A percentile compares a stretch with the other conserved stretches of the same genome.
Evolutionary conservation across 495 filamentous ascomycete genomes (phyloP).

Genomic region (Tuber indicum): DNA sequence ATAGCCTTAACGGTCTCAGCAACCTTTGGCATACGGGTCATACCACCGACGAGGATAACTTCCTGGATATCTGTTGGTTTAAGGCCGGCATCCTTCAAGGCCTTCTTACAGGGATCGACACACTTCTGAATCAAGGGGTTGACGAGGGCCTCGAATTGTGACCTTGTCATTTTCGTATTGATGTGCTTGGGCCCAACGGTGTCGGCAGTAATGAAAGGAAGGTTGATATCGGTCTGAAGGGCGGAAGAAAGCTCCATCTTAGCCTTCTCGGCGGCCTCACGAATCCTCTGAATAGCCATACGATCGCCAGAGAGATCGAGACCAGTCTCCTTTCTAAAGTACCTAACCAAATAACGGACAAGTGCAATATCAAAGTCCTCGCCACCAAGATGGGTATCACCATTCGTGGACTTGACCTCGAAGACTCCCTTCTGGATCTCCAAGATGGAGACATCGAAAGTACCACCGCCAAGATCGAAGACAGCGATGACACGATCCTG

Average conservation of each 20-base stretch:
- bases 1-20: slow-evolving; percentile 93
- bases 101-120: slow-evolving; percentile 91
- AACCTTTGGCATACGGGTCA: slow-evolving; percentile 99
- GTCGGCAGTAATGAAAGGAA: slow-evolving; percentile 97
- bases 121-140: slow-evolving; percentile 84
- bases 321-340: slow-evolving; percentile 93
- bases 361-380: slow-evolving; percentile 97
- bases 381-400: slow-evolving; percentile 95
- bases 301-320: slow-evolving; percentile 89
- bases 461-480: slow-evolving; percentile 97
- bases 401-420: slow-evolving; percentile 98
- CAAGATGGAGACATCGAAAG: slow-evolving; percentile 95
- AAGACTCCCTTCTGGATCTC: slow-evolving; percentile 98
- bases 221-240: slow-evolving; percentile 95
- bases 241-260: slow-evolving; percentile 99
- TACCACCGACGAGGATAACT: slow-evolving; percentile 97
- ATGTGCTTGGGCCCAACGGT: slow-evolving; percentile 94
- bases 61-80: slow-evolving; percentile 96
- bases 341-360: slow-evolving; percentile 86
- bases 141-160: slow-evolving; percentile 88
- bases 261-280: slow-evolving; percentile 98
- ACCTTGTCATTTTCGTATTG: slow-evolving; percentile 85
- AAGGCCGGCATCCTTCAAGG: slow-evolving; percentile 91
- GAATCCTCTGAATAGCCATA: slow-evolving; percentile 98
- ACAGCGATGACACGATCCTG: slow-evolving; percentile 84